Evolutionary conservation across 768 basidiomycete genomes (phyloP), one percentile per base, ranked within the genome.

Genomic region (Hypholoma sublateritium): DNA sequence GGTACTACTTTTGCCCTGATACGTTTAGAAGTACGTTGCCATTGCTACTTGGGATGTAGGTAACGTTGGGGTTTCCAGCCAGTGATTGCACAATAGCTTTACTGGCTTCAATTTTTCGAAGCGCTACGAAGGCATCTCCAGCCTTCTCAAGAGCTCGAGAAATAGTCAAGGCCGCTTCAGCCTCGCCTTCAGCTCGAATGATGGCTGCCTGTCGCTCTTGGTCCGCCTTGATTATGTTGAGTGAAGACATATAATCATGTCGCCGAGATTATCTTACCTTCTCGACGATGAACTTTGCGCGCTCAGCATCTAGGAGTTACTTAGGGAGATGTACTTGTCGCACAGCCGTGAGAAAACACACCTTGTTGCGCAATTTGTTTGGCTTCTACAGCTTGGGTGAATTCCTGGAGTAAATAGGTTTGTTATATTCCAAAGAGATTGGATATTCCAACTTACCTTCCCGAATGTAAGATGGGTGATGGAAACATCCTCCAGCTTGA

Each of bases 291-390:
- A 98, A 99, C 74, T 98, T 98, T 56, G 97, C 97, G 34, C 97
- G 87, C 76, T 99, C 97, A 60, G 97, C 97, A 75, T 98, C 96
- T 95, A 42, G 16, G 63, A 25, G 12, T 12, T 14, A 51, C 45
- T 35, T 43, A 52, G 50, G 50, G 58, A 58, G 49, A 60, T 28
- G n/a, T 21, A 58, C 25, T 19, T 43, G 14, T 22, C 14, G 17
- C 24, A 19, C 2, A 13, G 35, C 16, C 28, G 46, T 22, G 17
- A 34, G 19, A 48, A 48, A 25, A 60, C 76, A 47, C 64, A 93
- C 92, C 92, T 83, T 99, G 97, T 72, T 99, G 97, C 9, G 97
- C 97, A 70, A 99, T 98, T 73, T 98, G 97, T 73, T 99, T 99
- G 39, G 96, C 96, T 75, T 99, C 97, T 8, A 99, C 97, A n/a